A percentile compares a stretch with the other conserved stretches of the same genome.
Conservation (phyloP, 2,329 filamentous ascomycete species). For the Ceratocystis destructans region DNA sequence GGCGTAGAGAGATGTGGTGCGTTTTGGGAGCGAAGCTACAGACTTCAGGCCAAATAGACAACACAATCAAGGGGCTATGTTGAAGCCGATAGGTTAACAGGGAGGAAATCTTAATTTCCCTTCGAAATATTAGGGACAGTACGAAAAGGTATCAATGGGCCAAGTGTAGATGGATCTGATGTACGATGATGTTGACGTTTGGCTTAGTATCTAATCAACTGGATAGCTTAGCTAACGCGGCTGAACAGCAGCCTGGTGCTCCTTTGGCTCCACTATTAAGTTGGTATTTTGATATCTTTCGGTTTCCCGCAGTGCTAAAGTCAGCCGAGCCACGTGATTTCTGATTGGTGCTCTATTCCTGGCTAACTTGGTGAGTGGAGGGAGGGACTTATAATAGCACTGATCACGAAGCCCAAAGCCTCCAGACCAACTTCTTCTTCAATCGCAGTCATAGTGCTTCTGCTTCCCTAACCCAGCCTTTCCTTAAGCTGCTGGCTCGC, state of each 20-base stretch:
- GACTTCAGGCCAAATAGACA: not conserved
- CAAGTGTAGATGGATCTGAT: too few species aligned
- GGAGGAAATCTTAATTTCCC: not conserved
- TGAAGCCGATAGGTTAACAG: not conserved
- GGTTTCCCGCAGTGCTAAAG: slow-evolving; percentile 5
- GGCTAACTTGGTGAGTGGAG: not conserved
- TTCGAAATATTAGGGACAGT: too few species aligned
- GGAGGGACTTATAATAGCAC: slow-evolving; percentile 1
- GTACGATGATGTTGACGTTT: not conserved
- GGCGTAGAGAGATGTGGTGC: not conserved
- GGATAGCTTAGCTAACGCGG: slow-evolving; percentile 25
- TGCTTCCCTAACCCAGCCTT: not conserved
- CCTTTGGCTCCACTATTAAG: slow-evolving; percentile 6
- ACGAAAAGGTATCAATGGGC: too few species aligned
- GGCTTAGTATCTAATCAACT: slow-evolving; percentile 6
- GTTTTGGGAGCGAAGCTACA: not conserved
- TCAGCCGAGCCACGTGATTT: slow-evolving; percentile 17
- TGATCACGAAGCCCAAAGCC: slow-evolving; percentile 1
- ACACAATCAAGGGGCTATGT: not conserved
- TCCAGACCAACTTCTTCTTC: not conserved
- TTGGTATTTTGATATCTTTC: not conserved
- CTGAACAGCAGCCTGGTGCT: slow-evolving; percentile 30
- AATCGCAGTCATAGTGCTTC: not conserved
- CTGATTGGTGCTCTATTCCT: not conserved
- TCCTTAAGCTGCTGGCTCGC: not conserved